Evolutionary conservation across 2,329 filamentous ascomycete species (phyloP).

Genomic region (Bipolaris cookei): DNA sequence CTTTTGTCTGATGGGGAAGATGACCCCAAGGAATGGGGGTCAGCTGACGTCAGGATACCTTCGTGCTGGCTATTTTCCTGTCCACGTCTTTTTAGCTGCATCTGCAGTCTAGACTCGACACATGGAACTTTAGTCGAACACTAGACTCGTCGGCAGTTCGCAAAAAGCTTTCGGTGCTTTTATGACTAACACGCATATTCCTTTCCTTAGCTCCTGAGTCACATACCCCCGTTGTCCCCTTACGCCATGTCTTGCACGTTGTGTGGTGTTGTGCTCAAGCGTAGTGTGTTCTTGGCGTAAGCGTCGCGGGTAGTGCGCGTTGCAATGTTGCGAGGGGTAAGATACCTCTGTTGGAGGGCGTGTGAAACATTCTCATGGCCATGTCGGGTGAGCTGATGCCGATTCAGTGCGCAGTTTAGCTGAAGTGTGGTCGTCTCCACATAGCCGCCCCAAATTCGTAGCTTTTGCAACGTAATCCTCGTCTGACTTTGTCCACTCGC

Average conservation of each 20-base stretch:
- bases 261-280: neutral
- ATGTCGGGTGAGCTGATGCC: neutral
- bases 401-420: neutral
- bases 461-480: neutral
- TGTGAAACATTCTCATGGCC: neutral
- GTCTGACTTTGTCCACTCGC: neutral
- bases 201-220: neutral
- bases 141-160: neutral
- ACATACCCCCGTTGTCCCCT: neutral
- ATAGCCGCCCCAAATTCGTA: neutral
- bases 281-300: slow-evolving; percentile 4
- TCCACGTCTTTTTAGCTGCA: neutral
- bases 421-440: neutral
- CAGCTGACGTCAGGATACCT: slow-evolving; percentile 4
- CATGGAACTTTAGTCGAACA: neutral
- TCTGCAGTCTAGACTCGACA: neutral
- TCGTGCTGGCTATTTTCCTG: neutral
- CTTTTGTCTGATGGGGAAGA: neutral
- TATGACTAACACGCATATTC: neutral
- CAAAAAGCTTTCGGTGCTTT: neutral
- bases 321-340: slow-evolving; percentile 1
- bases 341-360: neutral
- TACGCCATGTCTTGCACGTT: neutral
- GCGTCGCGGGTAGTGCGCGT: slow-evolving; percentile 3
- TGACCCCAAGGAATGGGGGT: neutral